Conservation (phyloP, 345 rosid species). For the Atalantia buxifolia region DNA sequence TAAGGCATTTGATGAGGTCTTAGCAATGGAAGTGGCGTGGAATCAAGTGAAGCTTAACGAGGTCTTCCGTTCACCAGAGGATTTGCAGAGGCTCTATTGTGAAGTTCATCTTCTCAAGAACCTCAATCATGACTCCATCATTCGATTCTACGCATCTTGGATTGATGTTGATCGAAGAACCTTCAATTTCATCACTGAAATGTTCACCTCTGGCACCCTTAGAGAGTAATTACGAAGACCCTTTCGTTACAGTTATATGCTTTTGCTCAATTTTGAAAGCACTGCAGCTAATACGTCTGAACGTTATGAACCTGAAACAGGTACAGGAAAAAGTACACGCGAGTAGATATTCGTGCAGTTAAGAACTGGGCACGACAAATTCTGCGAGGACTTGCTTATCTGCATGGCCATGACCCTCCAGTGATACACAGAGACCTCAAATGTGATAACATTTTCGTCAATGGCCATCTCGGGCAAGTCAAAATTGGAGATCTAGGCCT, state of each 20-base stretch:
- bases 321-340: constrained; percentile 62
- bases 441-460: constrained; percentile 89
- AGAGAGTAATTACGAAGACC: constrained; percentile 49
- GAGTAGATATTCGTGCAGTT: constrained; percentile 64
- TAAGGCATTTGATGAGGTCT: constrained; percentile 76
- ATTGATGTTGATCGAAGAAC: constrained; percentile 66
- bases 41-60: constrained; percentile 80
- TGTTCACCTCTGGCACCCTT: constrained; percentile 92
- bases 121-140: constrained; percentile 72
- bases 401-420: constrained; percentile 83
- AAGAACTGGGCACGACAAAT: constrained; percentile 95
- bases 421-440: constrained; percentile 95
- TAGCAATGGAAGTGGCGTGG: constrained; percentile 98
- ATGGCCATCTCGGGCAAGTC: constrained; percentile 93
- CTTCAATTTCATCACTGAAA: constrained; percentile 92
- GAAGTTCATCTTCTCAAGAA: constrained; percentile 90
- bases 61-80: constrained; percentile 71
- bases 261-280: not conserved
- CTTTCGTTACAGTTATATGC: not conserved
- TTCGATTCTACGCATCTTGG: constrained; percentile 72
- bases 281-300: not conserved
- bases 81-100: constrained; percentile 78
- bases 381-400: constrained; percentile 63
- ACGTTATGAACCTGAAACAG: constrained; percentile 27
- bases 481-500: constrained; percentile 94